Evolutionary conservation across 2,329 filamentous ascomycete genomes (phyloP).

Genomic region (Hypoxylon sp.): DNA sequence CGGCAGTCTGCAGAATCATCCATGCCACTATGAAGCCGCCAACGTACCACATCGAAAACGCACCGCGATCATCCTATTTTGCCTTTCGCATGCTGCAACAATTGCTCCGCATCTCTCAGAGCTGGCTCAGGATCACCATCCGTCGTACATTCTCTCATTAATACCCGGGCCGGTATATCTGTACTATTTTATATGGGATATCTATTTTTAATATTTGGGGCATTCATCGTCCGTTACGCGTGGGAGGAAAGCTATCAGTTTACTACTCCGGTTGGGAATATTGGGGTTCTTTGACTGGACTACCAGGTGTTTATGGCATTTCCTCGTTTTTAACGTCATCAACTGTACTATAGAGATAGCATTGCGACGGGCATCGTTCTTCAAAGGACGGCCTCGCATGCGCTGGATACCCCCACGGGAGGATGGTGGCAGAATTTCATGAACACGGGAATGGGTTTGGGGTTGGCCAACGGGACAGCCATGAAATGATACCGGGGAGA

Average conservation of each 20-base stretch:
- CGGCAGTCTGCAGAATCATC: constrained; percentile 40
- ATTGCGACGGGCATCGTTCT: constrained; percentile 50
- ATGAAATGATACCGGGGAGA: constrained; percentile 43
- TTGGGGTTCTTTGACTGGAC: constrained; percentile 40
- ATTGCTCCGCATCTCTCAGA: constrained; percentile 43
- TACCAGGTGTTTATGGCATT: constrained; percentile 43
- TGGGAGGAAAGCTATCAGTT: constrained; percentile 40
- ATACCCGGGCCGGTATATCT: constrained; percentile 43
- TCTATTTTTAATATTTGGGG: constrained; percentile 48
- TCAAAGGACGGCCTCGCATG: constrained; percentile 50
- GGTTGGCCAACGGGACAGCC: constrained; percentile 41
- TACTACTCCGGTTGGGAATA: constrained; percentile 44
- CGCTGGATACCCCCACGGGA: constrained; percentile 54
- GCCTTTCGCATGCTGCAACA: constrained; percentile 25
- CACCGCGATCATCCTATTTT: constrained; percentile 34
- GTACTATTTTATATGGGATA: constrained; percentile 48
- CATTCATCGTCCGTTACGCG: constrained; percentile 38
- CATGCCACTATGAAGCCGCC: constrained; percentile 38
- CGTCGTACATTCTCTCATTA: constrained; percentile 44
- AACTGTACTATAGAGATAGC: constrained; percentile 49
- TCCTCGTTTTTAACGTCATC: constrained; percentile 37
- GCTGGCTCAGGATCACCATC: constrained; percentile 50
- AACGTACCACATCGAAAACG: constrained; percentile 40
- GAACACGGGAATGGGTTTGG: constrained; percentile 40
- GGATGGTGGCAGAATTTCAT: constrained; percentile 44